phyloP scores from a whole-genome alignment of 208 protist species.

The Endotrypanum monterogeii region DNA sequence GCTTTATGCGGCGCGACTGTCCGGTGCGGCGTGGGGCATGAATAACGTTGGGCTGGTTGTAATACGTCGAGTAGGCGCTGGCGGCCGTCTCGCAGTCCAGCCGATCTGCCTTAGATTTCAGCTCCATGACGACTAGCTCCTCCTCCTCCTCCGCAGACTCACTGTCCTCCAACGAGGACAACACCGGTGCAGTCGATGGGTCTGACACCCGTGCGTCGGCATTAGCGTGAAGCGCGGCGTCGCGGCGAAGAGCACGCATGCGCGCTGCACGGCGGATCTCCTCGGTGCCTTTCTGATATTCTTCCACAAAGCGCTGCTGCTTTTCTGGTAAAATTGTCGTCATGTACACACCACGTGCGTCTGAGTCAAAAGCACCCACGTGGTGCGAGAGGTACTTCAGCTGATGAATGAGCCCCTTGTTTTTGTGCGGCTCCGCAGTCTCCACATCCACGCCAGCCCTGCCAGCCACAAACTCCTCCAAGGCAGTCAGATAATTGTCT shows the following conservation, averaged over 20 bases:
- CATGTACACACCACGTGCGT: slow-evolving; percentile 56
- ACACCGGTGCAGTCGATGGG: not conserved
- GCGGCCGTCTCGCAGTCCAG: slow-evolving; percentile 88
- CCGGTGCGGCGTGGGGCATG: slow-evolving; percentile 34
- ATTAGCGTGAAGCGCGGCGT: not conserved
- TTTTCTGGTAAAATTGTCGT: slow-evolving; percentile 75
- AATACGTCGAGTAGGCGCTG: slow-evolving; percentile 78
- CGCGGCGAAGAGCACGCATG: slow-evolving; percentile 31
- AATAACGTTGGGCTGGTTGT: slow-evolving; percentile 91
- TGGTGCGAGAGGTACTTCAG: slow-evolving; percentile 59
- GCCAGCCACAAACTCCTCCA: slow-evolving; percentile 83
- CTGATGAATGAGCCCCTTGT: slow-evolving; percentile 86
- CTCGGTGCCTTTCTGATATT: slow-evolving; percentile 70
- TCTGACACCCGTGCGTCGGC: not conserved
- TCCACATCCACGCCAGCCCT: slow-evolving; percentile 68
- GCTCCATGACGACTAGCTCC: slow-evolving; percentile 43
- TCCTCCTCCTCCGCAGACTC: slow-evolving; percentile 31
- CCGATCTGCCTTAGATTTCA: slow-evolving; percentile 42
- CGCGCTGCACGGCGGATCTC: slow-evolving; percentile 64
- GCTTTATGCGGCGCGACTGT: slow-evolving; percentile 22
- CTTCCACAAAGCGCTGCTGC: slow-evolving; percentile 67
- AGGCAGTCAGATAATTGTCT: slow-evolving; percentile 73
- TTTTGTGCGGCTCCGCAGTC: slow-evolving; percentile 69
- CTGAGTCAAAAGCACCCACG: slow-evolving; percentile 62
- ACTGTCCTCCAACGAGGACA: not conserved